Base-by-base conservation (phyloP, 2,329 filamentous ascomycete genomes). In the Botrytis byssoidea region DNA sequence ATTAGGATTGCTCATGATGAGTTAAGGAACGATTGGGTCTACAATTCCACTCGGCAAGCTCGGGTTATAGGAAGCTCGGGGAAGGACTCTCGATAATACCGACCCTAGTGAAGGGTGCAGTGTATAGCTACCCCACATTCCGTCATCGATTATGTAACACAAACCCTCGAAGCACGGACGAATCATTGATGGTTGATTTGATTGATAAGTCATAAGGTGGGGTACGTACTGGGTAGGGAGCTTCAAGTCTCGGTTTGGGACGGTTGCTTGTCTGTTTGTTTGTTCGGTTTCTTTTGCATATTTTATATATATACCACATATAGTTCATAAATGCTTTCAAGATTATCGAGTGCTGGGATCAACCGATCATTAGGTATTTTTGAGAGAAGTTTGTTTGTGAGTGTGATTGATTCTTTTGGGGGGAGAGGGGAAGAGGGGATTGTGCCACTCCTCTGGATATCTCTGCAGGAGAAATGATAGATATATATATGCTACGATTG, bases 51-150 rank as follows among this genome's bases (percentile, higher is more conserved):
- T 55, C 48, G 20, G 46, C 20, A 48, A 48, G 46, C 16, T 48
- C 44, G 25, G 10, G 46, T 46, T 0, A 48, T 22, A 25, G 46
- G 46, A 48, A 10, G 46, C 46, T 22, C 22, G 46, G 46, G 46
- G 46, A 46, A 22, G 44, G 44, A 46, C 20, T 25, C 46, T 48
- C 20, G 44, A 9, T 7, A 22, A 40, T 40, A 37, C 37, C 37
- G 37, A 40, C 40, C 40, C 44, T 46, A 37, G 37, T 10, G 37
- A 10, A 40, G 37, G 8, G 44, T 46, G 8, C 7, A 22, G 7
- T 9, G 18, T 48, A 8, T 61, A 63, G 61, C 20, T 66, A 66
- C 64, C 64, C 64, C 64, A 67, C 64, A 51, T 51, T 51, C 18
- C 64, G 64, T 67, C 44, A 67, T 67, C 37, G 64, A 37, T 67